A percentile compares a stretch with the other conserved stretches of the same genome.
These are phyloP conservation scores for Zea luxurians DNA, from an alignment of 176 grass and related monocot species.

Conservation along the genomic window DNA sequence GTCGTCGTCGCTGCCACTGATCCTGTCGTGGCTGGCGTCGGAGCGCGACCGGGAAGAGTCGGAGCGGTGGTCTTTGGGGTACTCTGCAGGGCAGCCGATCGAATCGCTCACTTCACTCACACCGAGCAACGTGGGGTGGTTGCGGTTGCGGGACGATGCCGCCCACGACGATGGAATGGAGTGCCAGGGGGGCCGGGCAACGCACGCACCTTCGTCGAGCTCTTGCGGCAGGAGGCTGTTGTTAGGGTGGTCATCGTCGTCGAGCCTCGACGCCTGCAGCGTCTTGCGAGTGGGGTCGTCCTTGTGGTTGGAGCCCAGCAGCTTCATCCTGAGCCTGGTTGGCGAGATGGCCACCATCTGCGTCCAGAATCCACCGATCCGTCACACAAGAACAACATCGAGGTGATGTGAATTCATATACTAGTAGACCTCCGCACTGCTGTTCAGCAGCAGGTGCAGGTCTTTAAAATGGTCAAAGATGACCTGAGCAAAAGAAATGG, in stretches of 20 bases:
- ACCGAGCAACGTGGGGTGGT: not conserved
- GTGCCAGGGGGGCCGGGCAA: too few species aligned
- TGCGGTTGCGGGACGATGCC: too few species aligned
- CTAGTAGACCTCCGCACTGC: too few species aligned
- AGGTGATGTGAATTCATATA: too few species aligned
- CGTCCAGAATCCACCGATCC: not conserved
- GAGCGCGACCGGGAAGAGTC: constrained; percentile 41
- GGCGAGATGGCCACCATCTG: constrained; percentile 77
- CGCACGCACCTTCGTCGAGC: constrained; percentile 42
- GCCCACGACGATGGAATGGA: too few species aligned
- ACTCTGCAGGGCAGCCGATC: not conserved
- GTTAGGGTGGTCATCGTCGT: constrained; percentile 53
- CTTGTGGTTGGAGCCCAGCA: constrained; percentile 52
- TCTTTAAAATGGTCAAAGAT: too few species aligned
- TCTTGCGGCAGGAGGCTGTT: constrained; percentile 68
- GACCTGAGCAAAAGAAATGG: too few species aligned
- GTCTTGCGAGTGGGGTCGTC: constrained; percentile 49
- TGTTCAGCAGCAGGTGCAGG: too few species aligned
- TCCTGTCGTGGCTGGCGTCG: constrained; percentile 32
- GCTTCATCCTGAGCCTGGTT: constrained; percentile 80
- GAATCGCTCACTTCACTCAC: not conserved
- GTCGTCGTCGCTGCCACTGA: constrained; percentile 33
- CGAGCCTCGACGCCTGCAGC: constrained; percentile 53
- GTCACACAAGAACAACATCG: not conserved
- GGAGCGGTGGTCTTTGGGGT: constrained; percentile 42